phyloP scores from a whole-genome alignment of 2,329 filamentous ascomycete species.

The Clonostachys chloroleuca region DNA sequence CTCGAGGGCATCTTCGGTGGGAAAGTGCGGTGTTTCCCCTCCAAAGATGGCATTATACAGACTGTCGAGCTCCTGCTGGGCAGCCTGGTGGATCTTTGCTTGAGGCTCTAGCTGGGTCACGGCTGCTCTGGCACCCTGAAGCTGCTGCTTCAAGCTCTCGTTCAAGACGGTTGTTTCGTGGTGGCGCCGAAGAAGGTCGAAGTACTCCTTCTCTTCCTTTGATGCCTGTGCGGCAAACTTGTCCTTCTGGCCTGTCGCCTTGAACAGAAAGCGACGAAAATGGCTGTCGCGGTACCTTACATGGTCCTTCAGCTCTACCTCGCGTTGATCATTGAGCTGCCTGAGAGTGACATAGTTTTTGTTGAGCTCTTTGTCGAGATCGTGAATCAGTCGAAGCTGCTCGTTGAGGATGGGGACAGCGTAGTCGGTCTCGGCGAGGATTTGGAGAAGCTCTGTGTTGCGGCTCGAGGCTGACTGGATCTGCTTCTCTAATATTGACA shows the following conservation, averaged over 20 bases:
- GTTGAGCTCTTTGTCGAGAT: constrained; percentile 35
- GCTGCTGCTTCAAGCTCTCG: constrained; percentile 29
- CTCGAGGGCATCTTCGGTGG: constrained; percentile 47
- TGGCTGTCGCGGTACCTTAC: constrained; percentile 47
- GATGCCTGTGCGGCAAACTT: constrained; percentile 35
- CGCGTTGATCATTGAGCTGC: constrained; percentile 30
- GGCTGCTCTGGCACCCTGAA: constrained; percentile 29
- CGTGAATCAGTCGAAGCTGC: constrained; percentile 35
- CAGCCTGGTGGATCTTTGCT: constrained; percentile 25
- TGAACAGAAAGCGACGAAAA: constrained; percentile 46
- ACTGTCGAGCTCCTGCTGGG: constrained; percentile 41
- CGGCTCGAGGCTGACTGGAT: constrained; percentile 1
- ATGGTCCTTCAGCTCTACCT: constrained; percentile 45
- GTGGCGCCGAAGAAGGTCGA: constrained; percentile 43
- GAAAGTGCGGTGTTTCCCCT: constrained; percentile 45
- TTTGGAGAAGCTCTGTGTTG: constrained; percentile 36
- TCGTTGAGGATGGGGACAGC: constrained; percentile 38
- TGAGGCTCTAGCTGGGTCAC: constrained; percentile 25
- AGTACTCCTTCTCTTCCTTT: constrained; percentile 46
- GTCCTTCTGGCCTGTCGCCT: constrained; percentile 38
- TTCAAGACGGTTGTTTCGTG: constrained; percentile 37
- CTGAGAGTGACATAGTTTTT: constrained; percentile 28
- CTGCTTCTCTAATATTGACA: no score
- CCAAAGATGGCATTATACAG: constrained; percentile 43
- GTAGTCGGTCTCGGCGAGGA: constrained; percentile 43